phyloP scores from a whole-genome alignment of 441 rosid species.

The Aleurites moluccanus region DNA sequence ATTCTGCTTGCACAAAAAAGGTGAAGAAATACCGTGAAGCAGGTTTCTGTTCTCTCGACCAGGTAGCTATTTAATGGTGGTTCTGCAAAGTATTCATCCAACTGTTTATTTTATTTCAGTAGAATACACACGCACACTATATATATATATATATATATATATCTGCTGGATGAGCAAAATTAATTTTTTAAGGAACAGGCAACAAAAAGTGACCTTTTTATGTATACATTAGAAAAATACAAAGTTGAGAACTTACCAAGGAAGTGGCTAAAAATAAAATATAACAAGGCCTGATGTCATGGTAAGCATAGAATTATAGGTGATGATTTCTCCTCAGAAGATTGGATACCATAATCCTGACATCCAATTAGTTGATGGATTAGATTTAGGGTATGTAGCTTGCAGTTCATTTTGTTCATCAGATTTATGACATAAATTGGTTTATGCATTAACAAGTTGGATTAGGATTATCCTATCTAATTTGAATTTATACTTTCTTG shows the following conservation, averaged over 20 bases:
- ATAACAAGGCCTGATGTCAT: neutral
- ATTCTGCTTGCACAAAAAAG: constrained; percentile 77
- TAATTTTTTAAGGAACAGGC: neutral
- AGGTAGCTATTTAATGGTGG: constrained; percentile 43
- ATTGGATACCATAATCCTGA: neutral
- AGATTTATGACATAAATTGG: neutral
- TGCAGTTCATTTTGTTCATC: neutral
- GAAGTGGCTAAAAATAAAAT: neutral
- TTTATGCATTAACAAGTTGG: neutral
- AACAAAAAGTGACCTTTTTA: neutral
- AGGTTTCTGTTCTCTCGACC: constrained; percentile 73
- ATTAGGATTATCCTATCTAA: neutral
- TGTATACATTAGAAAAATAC: neutral
- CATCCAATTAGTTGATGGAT: neutral
- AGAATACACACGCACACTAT: too few relatives aligned
- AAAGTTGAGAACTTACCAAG: neutral
- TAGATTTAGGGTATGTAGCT: neutral
- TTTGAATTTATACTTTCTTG: constrained; percentile 1
- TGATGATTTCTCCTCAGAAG: neutral
- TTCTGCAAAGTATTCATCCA: constrained; percentile 3
- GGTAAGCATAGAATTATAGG: neutral
- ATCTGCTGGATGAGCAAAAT: neutral
- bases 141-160: neutral
- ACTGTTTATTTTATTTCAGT: neutral
- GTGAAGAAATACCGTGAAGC: constrained; percentile 83